These are phyloP conservation scores for Plasmodium falciparum DNA, from an alignment of 169 alveolate species.

Conservation along the genomic window DNA sequence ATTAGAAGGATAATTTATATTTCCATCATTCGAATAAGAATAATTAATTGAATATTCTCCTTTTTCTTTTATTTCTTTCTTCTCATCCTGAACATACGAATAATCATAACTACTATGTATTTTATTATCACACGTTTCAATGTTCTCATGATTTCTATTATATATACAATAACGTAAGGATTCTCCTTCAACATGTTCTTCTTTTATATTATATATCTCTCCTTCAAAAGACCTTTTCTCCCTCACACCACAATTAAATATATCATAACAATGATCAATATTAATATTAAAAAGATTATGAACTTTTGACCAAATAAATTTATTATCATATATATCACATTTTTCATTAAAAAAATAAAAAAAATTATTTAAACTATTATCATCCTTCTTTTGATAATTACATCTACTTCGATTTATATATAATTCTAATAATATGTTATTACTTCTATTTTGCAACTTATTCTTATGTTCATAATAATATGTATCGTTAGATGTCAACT, in stretches of 20 bases:
- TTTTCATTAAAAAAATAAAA: constrained; percentile 43
- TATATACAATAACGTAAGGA: no score
- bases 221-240: neutral
- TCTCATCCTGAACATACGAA: neutral
- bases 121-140: neutral
- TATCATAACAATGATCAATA: constrained; percentile 43
- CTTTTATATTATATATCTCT: neutral
- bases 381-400: neutral
- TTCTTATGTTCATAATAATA: no score
- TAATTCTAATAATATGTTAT: constrained; percentile 39
- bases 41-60: neutral
- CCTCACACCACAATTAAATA: neutral
- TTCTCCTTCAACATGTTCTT: neutral
- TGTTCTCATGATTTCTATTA: no score
- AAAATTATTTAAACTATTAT: constrained; percentile 31
- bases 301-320: constrained; percentile 3
- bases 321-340: constrained; percentile 6
- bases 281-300: constrained; percentile 27
- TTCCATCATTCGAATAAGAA: neutral
- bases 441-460: neutral
- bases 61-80: neutral
- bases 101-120: neutral
- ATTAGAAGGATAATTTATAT: neutral
- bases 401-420: constrained; percentile 50
- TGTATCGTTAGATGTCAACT: no score